phyloP scores from a whole-genome alignment of 2,329 filamentous ascomycete species.

The Escovopsis weberi region DNA sequence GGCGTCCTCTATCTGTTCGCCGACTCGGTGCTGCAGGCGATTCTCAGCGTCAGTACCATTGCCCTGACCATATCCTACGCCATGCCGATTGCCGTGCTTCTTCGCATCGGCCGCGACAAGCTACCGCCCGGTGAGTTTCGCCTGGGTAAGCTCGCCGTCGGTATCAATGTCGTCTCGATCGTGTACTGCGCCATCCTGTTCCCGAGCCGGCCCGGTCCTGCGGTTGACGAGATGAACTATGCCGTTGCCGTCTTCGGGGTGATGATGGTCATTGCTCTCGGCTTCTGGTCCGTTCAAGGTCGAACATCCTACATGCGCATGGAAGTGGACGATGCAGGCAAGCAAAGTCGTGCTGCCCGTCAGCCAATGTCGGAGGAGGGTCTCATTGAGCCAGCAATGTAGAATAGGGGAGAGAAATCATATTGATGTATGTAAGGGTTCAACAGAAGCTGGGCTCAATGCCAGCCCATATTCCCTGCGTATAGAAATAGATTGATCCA shows the following conservation, averaged over 20 bases:
- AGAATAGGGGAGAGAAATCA: no score
- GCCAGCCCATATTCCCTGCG: no score
- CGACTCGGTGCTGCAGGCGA: constrained; percentile 36
- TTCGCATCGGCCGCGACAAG: constrained; percentile 36
- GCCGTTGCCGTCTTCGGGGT: constrained; percentile 42
- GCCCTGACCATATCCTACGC: constrained; percentile 35
- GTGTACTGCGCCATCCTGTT: constrained; percentile 39
- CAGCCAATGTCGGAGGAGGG: no score
- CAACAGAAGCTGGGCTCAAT: no score
- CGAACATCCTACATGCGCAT: constrained; percentile 14
- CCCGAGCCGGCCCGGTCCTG: constrained; percentile 28
- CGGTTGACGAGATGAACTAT: constrained; percentile 39
- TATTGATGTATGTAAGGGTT: no score
- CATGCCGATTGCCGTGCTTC: constrained; percentile 33
- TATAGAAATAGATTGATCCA: no score
- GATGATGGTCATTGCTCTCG: constrained; percentile 34
- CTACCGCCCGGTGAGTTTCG: constrained; percentile 31
- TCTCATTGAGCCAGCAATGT: no score
- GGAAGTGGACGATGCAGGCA: not conserved
- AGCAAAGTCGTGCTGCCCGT: no score
- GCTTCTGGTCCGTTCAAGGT: constrained; percentile 36
- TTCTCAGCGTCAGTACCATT: constrained; percentile 41
- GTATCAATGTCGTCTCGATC: constrained; percentile 33
- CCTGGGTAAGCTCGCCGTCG: constrained; percentile 28
- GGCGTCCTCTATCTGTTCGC: constrained; percentile 43